Base-by-base conservation (phyloP, 2,329 filamentous ascomycete genomes). In the Venturia effusa region DNA sequence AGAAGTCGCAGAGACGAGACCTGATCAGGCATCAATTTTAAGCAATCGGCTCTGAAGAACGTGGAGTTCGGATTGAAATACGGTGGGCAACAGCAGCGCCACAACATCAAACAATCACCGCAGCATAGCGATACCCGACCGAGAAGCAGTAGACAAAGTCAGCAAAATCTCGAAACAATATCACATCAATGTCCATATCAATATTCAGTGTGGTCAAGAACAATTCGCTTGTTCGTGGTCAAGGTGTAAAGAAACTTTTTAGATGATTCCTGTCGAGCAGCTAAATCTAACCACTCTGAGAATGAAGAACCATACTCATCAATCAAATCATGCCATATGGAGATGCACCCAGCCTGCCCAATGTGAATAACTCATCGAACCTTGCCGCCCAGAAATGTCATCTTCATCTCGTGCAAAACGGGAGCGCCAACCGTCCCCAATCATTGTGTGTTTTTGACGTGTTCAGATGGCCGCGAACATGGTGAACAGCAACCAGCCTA, bases 271-370 rank as follows among this genome's bases (percentile, higher is more conserved):
- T 32, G 30, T 34, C 51, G 30, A 34, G 27, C 30, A 57, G 51
- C 51, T 57, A 57, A 34, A 22, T 32, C 51, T 57, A 57, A 57
- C 51, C 34, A 34, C 30, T 34, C 51, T 57, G 51, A 19, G 8
- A 57, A 57, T 57, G 51, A 32, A 57, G 51, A 57, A 57, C 30
- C 51, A 57, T 57, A 34, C 15, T 57, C 11, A 32, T 57, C 27
- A 57, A 34, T 34, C 27, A 57, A 34, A 30, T n/a, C 51, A 57
- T 57, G 51, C 51, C 27, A 57, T 57, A 7, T 57, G 51, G 27
- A 34, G 30, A 57, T 57, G 19, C 27, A 19, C 27, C 51, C 51
- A 57, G 27, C 51, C 51, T n/a, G 51, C 27, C 27, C 51, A 57
- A 61, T 45, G 19, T n/a, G 32, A 37, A n/a, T 27, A 37, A n/a